Evolutionary conservation across 2,329 filamentous ascomycete species (phyloP).

Genomic region (Stagonosporopsis tanaceti): DNA sequence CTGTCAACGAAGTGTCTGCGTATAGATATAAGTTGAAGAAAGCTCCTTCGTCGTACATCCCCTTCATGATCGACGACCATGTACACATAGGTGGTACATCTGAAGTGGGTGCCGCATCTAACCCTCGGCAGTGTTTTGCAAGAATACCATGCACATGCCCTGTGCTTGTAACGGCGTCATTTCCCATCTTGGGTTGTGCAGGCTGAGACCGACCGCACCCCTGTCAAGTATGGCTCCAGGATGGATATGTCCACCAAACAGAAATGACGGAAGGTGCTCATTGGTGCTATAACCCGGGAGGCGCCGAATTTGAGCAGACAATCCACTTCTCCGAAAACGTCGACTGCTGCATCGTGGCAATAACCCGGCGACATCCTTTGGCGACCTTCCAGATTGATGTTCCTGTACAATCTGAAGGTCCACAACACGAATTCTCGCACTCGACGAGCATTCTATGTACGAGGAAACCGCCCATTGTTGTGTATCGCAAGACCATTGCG

Average conservation of each 20-base stretch:
- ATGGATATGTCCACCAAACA: background rate
- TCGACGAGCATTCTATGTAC: background rate
- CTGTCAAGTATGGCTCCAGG: conserved; percentile 7
- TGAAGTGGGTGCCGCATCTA: background rate
- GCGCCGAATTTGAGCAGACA: background rate
- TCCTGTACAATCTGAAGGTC: background rate
- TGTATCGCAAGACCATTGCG: background rate
- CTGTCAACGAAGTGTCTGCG: background rate
- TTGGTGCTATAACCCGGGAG: conserved; percentile 2
- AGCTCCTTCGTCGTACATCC: conserved; percentile 14
- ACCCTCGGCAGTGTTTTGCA: background rate
- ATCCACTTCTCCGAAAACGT: background rate
- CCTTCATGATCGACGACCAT: conserved; percentile 1
- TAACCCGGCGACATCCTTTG: background rate
- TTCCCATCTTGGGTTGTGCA: background rate
- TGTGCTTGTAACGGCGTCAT: background rate
- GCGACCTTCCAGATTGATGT: conserved; percentile 1
- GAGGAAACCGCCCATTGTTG: background rate
- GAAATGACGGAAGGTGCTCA: background rate
- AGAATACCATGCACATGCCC: background rate
- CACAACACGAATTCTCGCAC: background rate
- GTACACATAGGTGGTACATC: background rate
- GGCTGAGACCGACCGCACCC: background rate
- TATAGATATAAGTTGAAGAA: background rate
- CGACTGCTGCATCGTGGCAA: background rate